phyloP scores from a whole-genome alignment of 139 green algal species.

The Picocystis salinarum region DNA sequence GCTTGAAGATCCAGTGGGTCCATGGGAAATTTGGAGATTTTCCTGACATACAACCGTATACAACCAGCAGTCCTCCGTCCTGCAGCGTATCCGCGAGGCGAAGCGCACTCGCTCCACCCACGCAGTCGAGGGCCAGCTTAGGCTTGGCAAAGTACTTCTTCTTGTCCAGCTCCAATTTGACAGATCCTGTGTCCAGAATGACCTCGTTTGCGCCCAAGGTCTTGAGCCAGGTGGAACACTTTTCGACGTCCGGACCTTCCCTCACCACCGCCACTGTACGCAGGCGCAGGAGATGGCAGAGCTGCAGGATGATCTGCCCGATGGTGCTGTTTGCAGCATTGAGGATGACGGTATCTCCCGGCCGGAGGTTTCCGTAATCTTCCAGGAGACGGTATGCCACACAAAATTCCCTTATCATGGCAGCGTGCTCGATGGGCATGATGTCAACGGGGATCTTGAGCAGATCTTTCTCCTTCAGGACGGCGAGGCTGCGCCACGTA shows the following conservation, averaged over 20 bases:
- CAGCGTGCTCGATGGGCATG: conserved; percentile 12
- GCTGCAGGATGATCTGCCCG: conserved; percentile 60
- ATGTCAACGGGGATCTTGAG: conserved; percentile 24
- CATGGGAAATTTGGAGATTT: conserved; percentile 37
- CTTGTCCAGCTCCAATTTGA: conserved; percentile 42
- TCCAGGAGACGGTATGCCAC: conserved; percentile 73
- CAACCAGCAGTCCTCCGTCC: conserved; percentile 24
- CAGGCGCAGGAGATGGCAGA: conserved; percentile 55
- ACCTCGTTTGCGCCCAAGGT: conserved; percentile 2
- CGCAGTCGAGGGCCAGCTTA: conserved; percentile 56
- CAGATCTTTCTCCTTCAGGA: conserved; percentile 44
- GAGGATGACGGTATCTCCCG: conserved; percentile 67
- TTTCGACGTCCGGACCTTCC: background rate
- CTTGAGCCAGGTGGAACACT: conserved; percentile 24
- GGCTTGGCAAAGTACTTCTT: conserved; percentile 59
- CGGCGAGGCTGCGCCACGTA: conserved; percentile 45
- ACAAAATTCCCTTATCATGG: conserved; percentile 38
- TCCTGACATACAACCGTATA: conserved; percentile 59
- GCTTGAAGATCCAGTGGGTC: conserved; percentile 52
- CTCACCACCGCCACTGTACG: conserved; percentile 26
- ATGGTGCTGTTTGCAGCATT: conserved; percentile 67
- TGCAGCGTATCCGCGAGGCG: conserved; percentile 20
- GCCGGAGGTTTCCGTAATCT: conserved; percentile 38
- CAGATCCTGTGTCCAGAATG: conserved; percentile 35
- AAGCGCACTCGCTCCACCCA: conserved; percentile 44